phyloP scores from a whole-genome alignment of 1,284 basidiomycete genomes.

The Polyporus tsugae region DNA sequence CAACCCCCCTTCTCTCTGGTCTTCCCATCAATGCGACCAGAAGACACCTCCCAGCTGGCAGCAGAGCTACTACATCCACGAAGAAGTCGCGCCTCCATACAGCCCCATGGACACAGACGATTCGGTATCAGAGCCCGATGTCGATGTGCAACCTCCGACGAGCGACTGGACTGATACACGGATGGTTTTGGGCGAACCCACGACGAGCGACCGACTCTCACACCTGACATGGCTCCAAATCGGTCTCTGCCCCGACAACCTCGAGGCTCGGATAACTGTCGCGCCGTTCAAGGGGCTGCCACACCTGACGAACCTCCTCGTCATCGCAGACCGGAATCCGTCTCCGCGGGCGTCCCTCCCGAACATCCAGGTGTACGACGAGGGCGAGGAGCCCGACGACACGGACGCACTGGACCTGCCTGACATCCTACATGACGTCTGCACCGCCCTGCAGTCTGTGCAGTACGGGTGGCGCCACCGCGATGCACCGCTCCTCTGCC shows the following conservation, averaged over 20 bases:
- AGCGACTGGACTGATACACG: neutral
- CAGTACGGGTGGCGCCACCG: neutral
- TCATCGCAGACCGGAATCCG: neutral
- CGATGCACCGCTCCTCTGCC: constrained; percentile 1
- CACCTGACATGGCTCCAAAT: neutral
- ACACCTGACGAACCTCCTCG: neutral
- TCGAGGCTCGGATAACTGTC: neutral
- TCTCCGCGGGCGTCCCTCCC: neutral
- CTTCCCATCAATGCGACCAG: neutral
- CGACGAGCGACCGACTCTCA: neutral
- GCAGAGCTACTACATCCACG: neutral
- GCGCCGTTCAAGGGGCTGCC: neutral
- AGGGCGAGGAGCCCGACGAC: constrained; percentile 2
- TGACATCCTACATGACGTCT: constrained; percentile 1
- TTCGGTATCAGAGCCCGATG: neutral
- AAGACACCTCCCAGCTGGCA: constrained; percentile 4
- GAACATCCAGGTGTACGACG: neutral
- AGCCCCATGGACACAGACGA: constrained; percentile 5
- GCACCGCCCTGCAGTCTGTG: constrained; percentile 5
- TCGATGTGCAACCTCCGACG: neutral
- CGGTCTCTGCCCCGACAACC: neutral
- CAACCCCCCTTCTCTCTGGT: neutral
- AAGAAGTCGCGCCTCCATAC: neutral
- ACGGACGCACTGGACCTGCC: constrained; percentile 2
- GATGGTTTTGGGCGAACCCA: neutral